Evolutionary conservation across 2,329 filamentous ascomycete species (phyloP).

Genomic region (Gaeumannomyces tritici): DNA sequence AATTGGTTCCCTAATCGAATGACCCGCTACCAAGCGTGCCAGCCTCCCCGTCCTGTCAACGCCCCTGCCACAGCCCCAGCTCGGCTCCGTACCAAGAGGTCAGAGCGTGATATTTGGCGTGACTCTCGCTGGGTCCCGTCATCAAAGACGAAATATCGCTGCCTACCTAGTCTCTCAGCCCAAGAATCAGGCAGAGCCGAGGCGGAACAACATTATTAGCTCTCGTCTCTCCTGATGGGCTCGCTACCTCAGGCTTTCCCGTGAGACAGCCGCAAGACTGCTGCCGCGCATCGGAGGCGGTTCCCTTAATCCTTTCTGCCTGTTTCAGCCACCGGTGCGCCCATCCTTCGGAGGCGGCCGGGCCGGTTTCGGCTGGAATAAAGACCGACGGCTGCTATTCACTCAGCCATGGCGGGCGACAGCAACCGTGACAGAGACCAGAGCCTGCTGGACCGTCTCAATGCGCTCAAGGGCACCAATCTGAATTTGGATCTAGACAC

Average conservation of each 20-base stretch:
- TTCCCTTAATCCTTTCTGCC: not conserved
- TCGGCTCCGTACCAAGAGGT: not conserved
- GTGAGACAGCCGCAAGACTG: not conserved
- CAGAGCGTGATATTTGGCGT: not conserved
- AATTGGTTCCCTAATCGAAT: not conserved
- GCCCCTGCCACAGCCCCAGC: too few species aligned
- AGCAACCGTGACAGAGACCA: conserved; percentile 22
- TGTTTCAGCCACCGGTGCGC: not conserved
- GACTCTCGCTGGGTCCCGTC: not conserved
- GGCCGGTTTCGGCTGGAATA: not conserved
- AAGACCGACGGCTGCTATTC: not conserved
- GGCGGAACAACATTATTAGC: not conserved
- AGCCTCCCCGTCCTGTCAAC: not conserved
- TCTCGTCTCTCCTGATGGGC: not conserved
- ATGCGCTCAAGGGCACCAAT: conserved; percentile 33
- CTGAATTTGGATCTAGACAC: conserved; percentile 14
- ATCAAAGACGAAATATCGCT: not conserved
- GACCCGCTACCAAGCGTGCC: not conserved
- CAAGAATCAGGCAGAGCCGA: not conserved
- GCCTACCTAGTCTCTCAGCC: not conserved
- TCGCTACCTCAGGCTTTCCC: not conserved
- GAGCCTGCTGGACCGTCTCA: conserved; percentile 42
- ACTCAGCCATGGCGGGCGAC: not conserved
- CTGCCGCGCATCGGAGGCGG: not conserved
- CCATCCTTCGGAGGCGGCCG: not conserved